Evolutionary conservation across 2,329 filamentous ascomycete genomes (phyloP), one percentile per base, ranked within the genome.

Genomic region (Hymenoscyphus infarciens): DNA sequence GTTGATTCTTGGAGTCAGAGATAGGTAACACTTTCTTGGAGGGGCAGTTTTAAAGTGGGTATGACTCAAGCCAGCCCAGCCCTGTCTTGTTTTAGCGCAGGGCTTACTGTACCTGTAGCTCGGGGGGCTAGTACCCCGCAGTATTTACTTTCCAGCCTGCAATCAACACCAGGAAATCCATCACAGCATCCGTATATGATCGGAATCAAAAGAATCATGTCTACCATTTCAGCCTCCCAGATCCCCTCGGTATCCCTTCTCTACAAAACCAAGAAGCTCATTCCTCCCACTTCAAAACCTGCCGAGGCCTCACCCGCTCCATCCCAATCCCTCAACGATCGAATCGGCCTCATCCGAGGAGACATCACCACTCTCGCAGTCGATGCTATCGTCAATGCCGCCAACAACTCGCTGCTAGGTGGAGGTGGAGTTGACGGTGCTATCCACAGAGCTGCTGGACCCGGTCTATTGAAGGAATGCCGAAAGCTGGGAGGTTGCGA

Each of bases 371-470:
- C 81, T 15, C 84, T 98, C 3, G 75, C 82, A 35, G 82, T 92
- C 55, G 91, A 92, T 72, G 89, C 89, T 67, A 95, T 97, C 69
- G 93, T 98, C 75, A 98, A 98, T 75, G 94, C 95, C 0, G 94
- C 95, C 54, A 98, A 98, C 75, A 77, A 77, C 10, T 83, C 82
- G 1, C 84, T 98, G 0, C 81, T 90, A 0, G 92, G 93, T 61
- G 95, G 95, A 60, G 92, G 92, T n/a, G 95, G 95, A 39, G 92
- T 98, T 16, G 89, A 93, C 72, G 90, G 89, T 49, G 90, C 92
- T 31, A 97, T 98, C 70, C 95, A 98, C 75, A 77, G 82, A 33
- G 92, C 89, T 49, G 94, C 95, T 0, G 95, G 95, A 0, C 83
- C 78, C 0, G 75, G 76, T 0, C 83, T 98, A 0, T 67, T 87